Evolutionary conservation across 2,329 filamentous ascomycete species (phyloP).

Genomic region (Diaporthe vexans): DNA sequence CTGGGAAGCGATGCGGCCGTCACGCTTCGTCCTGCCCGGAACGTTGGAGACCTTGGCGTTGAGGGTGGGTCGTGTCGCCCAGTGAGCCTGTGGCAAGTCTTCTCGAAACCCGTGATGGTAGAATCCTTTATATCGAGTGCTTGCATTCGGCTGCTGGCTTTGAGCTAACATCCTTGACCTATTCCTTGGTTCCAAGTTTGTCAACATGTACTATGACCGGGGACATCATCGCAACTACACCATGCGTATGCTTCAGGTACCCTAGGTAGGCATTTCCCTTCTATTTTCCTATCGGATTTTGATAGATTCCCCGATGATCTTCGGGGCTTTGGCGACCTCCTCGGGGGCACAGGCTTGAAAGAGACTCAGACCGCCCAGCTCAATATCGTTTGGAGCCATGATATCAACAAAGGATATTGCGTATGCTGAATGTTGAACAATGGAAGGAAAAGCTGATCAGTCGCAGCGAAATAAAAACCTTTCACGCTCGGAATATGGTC

Average conservation of each 20-base stretch:
- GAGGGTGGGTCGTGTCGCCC: background rate
- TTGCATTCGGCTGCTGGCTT: background rate
- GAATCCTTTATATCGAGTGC: background rate
- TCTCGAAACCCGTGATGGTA: background rate
- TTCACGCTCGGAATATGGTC: background rate
- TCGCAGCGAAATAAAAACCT: background rate
- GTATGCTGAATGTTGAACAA: background rate
- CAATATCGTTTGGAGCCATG: background rate
- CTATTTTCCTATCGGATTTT: background rate
- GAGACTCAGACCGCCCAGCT: background rate
- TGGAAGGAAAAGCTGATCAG: background rate
- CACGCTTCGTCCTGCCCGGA: background rate
- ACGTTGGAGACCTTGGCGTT: background rate
- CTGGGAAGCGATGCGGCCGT: background rate
- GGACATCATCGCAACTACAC: background rate
- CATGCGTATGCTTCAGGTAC: background rate
- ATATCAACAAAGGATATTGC: no score
- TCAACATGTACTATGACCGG: no score
- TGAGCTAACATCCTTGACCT: background rate
- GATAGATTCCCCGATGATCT: background rate
- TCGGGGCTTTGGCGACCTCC: background rate
- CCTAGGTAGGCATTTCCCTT: background rate
- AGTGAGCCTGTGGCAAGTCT: background rate
- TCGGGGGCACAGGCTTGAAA: background rate
- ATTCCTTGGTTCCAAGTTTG: background rate